Evolutionary conservation across 2,329 filamentous ascomycete species (phyloP), one percentile per base, ranked within the genome.

Genomic region (Alternaria incomplexa): DNA sequence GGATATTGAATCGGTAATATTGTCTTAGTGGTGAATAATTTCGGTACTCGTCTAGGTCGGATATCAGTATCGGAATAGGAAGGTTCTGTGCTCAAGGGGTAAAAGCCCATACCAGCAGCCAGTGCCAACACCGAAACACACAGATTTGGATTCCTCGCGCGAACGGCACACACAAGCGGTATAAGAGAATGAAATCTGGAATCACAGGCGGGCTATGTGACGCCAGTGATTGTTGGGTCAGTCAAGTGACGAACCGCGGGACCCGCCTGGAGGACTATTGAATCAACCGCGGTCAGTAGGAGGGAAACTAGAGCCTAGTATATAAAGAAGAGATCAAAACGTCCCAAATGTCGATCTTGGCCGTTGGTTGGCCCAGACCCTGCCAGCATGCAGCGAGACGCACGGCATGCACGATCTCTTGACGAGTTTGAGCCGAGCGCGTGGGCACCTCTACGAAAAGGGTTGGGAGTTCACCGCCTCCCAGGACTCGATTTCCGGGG

Each of bases 391-490:
- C 56, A 66, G 60, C 58, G 57, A 54, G 54, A 64, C 63, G 61
- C 68, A 66, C 63, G 60, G 64, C 50, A 62, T 66, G 69, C 70
- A 67, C 63, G 59, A 65, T 65, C 60, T 66, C 30, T 64, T 61
- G 55, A 63, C 65, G 61, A 63, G 64, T 61, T 51, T 62, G 56
- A 66, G 65, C 59, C 56, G 62, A 62, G 63, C 53, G 61, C 47
- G 69, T 70, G 62, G 70, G 65, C 67, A 64, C 66, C 58, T 59
- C 66, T 70, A 46, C 54, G 62, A 62, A 61, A 59, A 54, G 26
- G 62, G 64, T 65, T 61, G 62, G 32, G 36, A 74, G 63, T 73
- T 73, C 73, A 75, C 73, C 73, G 73, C 73, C 68, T 73, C 65
- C 43, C 48, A 51, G 65, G 67, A 64, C 45, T 68, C 47, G 62